phyloP scores from a whole-genome alignment of 441 rosid genomes.

The Corymbia citriodora region DNA sequence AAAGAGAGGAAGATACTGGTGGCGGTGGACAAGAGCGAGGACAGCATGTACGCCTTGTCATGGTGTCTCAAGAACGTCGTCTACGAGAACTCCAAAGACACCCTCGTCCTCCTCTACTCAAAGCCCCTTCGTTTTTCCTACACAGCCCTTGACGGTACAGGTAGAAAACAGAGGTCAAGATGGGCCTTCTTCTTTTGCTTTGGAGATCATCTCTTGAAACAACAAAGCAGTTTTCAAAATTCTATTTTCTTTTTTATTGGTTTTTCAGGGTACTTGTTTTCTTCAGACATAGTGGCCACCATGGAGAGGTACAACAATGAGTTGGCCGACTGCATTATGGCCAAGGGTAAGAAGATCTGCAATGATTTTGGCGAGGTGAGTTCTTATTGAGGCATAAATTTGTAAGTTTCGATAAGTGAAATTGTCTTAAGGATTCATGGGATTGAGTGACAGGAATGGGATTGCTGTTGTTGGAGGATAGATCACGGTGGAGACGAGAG shows the following conservation, averaged over 20 bases:
- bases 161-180: background rate
- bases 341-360: conserved; percentile 38
- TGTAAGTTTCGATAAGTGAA: too few species aligned
- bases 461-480: too few species aligned
- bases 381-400: background rate
- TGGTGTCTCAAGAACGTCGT: conserved; percentile 46
- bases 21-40: conserved; percentile 54
- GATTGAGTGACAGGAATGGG: too few species aligned
- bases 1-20: conserved; percentile 38
- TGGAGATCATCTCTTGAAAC: background rate
- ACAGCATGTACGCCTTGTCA: conserved; percentile 49
- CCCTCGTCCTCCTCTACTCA: conserved; percentile 42
- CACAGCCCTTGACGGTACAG: conserved; percentile 37
- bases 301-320: conserved; percentile 35
- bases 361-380: conserved; percentile 19
- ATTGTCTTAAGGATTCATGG: too few species aligned
- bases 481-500: too few species aligned
- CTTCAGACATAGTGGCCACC: conserved; percentile 32
- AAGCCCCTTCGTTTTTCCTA: conserved; percentile 28
- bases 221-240: background rate
- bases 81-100: conserved; percentile 17
- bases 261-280: conserved; percentile 40
- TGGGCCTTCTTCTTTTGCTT: background rate
- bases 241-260: background rate
- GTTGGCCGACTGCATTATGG: conserved; percentile 28